phyloP scores from a whole-genome alignment of 2,329 filamentous ascomycete species.

The Epichloe sylvatica region DNA sequence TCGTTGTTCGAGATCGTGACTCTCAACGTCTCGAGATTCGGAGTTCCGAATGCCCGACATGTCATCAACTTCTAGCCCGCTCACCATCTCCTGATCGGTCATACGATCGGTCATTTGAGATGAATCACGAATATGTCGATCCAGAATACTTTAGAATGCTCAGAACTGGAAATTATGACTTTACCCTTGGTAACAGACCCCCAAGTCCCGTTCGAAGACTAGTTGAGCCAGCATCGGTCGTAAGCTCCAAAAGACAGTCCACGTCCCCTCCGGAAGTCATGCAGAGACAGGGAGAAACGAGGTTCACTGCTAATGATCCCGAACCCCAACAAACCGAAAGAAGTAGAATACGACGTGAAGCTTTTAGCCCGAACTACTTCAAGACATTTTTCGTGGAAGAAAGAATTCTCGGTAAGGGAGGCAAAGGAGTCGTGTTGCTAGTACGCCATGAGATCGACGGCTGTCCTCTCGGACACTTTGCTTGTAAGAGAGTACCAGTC shows the following conservation, averaged over 20 bases:
- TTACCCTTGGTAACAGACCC: conserved; percentile 31
- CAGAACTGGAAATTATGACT: conserved; percentile 37
- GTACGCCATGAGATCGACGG: conserved; percentile 86
- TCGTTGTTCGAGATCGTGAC: conserved; percentile 78
- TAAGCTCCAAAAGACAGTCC: conserved; percentile 6
- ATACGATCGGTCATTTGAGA: conserved; percentile 29
- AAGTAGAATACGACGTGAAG: conserved; percentile 67
- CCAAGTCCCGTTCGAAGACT: conserved; percentile 41
- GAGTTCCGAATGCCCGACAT: conserved; percentile 75
- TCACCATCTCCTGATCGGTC: conserved; percentile 32
- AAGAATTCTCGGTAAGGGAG: conserved; percentile 70
- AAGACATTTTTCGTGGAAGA: conserved; percentile 86
- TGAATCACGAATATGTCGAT: conserved; percentile 56
- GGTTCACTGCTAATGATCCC: conserved; percentile 41
- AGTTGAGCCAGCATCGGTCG: conserved; percentile 29
- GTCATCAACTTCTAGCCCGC: conserved; percentile 54
- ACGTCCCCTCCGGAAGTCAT: conserved; percentile 11
- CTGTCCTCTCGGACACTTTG: conserved; percentile 77
- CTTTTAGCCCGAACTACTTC: conserved; percentile 89
- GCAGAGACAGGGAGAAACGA: conserved; percentile 18
- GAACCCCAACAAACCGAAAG: conserved; percentile 32
- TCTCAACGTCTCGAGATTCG: conserved; percentile 78
- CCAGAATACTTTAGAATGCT: conserved; percentile 95
- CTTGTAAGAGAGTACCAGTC: conserved; percentile 92
- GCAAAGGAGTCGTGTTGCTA: conserved; percentile 88